phyloP scores from a whole-genome alignment of 148 eudicot species.

The Dysphania ambrosioides region DNA sequence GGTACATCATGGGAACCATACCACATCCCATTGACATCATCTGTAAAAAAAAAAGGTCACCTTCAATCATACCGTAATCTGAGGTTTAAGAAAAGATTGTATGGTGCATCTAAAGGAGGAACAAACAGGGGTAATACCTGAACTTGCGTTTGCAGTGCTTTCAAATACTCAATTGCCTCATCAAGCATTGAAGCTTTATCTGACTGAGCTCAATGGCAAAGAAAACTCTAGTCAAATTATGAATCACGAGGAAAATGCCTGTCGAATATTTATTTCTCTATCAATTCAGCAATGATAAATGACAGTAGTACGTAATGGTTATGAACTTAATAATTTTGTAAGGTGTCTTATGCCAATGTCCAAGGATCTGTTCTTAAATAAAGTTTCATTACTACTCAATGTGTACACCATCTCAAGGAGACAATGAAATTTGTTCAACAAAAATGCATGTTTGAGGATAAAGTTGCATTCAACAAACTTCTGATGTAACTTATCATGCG shows the following conservation, averaged over 20 bases:
- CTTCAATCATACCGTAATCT: not conserved
- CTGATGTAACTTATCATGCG: not conserved
- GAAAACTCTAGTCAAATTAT: not conserved
- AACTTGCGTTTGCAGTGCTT: conserved; percentile 70
- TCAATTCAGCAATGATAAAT: not conserved
- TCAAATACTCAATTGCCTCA: conserved; percentile 80
- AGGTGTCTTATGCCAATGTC: not conserved
- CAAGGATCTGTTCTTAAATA: not conserved
- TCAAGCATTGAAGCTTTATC: conserved; percentile 93
- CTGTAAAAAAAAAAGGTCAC: conserved; percentile 28
- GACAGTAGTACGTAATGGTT: not conserved
- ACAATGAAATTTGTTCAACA: too few relatives aligned
- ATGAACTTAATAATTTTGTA: not conserved
- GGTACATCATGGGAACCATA: conserved; percentile 83
- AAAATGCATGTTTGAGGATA: not conserved
- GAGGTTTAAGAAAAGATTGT: not conserved
- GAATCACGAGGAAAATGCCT: not conserved
- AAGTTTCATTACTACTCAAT: not conserved
- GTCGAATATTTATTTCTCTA: too few relatives aligned
- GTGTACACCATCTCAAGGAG: not conserved
- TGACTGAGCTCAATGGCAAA: conserved; percentile 37
- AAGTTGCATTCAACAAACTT: not conserved
- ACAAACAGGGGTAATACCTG: conserved; percentile 47
- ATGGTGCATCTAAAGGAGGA: not conserved
- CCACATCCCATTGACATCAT: conserved; percentile 86